phyloP scores from a whole-genome alignment of 2,329 filamentous ascomycete species.

The Colletotrichum truncatum region DNA sequence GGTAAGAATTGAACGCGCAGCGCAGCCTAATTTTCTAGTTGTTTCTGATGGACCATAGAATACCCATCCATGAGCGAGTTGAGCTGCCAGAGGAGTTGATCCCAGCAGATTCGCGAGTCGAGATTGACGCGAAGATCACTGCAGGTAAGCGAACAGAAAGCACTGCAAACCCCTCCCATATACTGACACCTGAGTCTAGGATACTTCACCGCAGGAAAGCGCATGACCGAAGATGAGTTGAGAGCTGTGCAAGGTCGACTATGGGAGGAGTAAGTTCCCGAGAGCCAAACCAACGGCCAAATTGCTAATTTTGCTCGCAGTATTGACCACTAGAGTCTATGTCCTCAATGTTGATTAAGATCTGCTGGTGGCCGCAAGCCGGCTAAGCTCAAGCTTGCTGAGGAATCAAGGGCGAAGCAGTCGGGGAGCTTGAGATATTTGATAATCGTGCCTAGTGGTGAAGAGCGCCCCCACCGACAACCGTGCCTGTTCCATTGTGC shows the following conservation, averaged over 20 bases:
- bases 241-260: conserved; percentile 86
- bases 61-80: conserved; percentile 88
- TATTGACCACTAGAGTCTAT: conserved; percentile 38
- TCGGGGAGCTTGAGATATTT: too few relatives aligned
- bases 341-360: too few relatives aligned
- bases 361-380: neutral
- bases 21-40: neutral
- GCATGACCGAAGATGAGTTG: conserved; percentile 88
- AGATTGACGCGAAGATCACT: conserved; percentile 98
- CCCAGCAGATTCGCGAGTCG: conserved; percentile 93
- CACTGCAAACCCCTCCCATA: neutral
- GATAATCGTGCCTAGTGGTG: too few relatives aligned
- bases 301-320: conserved; percentile 37
- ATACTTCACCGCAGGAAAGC: conserved; percentile 87
- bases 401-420: too few relatives aligned
- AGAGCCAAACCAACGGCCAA: neutral
- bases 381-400: too few relatives aligned
- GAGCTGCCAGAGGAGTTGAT: conserved; percentile 95
- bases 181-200: conserved; percentile 48
- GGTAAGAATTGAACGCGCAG: conserved; percentile 54
- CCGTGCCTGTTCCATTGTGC: neutral
- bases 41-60: conserved; percentile 52
- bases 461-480: too few relatives aligned
- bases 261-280: conserved; percentile 78
- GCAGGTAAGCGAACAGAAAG: conserved; percentile 70